Evolutionary conservation across 257 asterid genomes (phyloP).

Genomic region (Nicotiana undulata): DNA sequence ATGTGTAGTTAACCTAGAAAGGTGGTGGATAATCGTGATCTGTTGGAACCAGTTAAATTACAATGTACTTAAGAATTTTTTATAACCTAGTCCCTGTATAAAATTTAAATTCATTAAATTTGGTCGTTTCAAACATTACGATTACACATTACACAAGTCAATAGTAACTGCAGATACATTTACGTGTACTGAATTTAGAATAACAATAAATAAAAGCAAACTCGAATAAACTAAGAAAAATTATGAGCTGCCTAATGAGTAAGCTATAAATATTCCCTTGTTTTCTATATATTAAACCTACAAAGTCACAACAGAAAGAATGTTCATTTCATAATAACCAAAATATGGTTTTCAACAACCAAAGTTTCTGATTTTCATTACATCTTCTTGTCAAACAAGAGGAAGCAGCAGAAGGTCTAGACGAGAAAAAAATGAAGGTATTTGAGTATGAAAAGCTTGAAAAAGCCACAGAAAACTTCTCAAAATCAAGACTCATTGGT

Average conservation of each 20-base stretch:
- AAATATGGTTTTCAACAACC: not conserved
- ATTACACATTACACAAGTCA: too few species aligned
- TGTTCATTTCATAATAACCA: not conserved
- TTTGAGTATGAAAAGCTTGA: conserved; percentile 42
- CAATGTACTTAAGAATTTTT: not conserved
- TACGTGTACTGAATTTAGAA: not conserved
- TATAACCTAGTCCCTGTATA: too few species aligned
- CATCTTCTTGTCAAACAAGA: not conserved
- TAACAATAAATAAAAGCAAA: not conserved
- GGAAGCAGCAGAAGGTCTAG: not conserved
- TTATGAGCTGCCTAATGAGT: not conserved
- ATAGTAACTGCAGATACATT: not conserved
- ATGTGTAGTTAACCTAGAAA: not conserved
- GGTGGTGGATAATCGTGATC: not conserved
- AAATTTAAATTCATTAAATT: not conserved
- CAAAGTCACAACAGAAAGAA: not conserved
- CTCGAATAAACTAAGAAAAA: not conserved
- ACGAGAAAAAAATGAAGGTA: not conserved
- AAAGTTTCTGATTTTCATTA: not conserved
- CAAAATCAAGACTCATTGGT: conserved; percentile 45
- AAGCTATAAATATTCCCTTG: not conserved
- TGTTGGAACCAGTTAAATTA: not conserved
- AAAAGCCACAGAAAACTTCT: conserved; percentile 46
- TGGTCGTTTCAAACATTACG: not conserved
- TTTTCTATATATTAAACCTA: not conserved